A percentile compares a stretch with the other conserved stretches of the same genome.
Conservation (phyloP, 768 basidiomycete genomes). For the Hysterangium stoloniferum region DNA sequence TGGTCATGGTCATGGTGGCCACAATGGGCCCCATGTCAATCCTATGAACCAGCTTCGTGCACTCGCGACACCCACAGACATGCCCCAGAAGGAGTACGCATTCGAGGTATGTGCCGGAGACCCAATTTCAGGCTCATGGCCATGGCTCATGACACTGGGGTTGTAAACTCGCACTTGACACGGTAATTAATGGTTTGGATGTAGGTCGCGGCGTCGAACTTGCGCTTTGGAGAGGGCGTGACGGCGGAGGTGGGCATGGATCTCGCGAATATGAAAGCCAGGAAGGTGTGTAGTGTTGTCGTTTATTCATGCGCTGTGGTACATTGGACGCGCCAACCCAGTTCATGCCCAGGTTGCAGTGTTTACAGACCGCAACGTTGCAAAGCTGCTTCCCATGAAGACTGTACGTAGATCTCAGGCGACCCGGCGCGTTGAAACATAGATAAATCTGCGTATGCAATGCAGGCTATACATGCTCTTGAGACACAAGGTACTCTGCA, state of each 20-base stretch:
- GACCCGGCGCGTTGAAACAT: too few species aligned
- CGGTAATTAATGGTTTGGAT: too few species aligned
- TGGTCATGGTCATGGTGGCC: constrained; percentile 41
- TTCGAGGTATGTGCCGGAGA: constrained; percentile 73
- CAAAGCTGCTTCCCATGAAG: constrained; percentile 74
- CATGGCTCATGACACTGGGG: neutral
- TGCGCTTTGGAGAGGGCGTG: constrained; percentile 86
- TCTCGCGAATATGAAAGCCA: constrained; percentile 86
- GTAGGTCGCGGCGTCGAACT: constrained; percentile 79
- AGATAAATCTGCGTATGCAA: constrained; percentile 1
- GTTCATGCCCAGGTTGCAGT: constrained; percentile 68
- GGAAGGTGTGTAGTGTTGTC: constrained; percentile 47
- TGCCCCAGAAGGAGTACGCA: constrained; percentile 78
- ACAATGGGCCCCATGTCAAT: constrained; percentile 33
- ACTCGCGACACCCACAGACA: constrained; percentile 71
- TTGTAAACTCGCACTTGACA: neutral
- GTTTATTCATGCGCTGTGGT: neutral
- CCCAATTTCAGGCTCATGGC: neutral
- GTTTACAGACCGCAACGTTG: constrained; percentile 85
- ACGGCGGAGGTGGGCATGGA: constrained; percentile 91
- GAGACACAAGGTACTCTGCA: constrained; percentile 67
- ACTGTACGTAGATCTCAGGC: constrained; percentile 45
- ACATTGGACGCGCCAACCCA: neutral
- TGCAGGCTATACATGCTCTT: constrained; percentile 70
- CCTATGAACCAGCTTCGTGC: constrained; percentile 57